phyloP scores from a whole-genome alignment of 1,284 basidiomycete species.

The Austroboletus rostrupii region DNA sequence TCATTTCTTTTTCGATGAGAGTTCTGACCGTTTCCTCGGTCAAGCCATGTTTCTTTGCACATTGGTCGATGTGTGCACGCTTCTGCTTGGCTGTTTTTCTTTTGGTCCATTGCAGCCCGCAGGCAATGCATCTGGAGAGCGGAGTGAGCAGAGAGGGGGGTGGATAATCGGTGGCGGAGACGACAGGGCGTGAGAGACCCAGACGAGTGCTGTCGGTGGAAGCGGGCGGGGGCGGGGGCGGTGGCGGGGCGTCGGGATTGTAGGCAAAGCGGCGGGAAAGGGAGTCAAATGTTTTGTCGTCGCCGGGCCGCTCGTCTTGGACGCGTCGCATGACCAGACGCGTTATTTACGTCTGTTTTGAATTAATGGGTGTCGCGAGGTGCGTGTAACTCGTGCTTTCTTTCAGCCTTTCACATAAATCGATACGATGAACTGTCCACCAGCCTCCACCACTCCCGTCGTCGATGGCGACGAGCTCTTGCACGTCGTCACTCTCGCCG shows the following conservation, averaged over 20 bases:
- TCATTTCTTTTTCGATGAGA: conserved; percentile 50
- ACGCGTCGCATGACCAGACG: conserved; percentile 20
- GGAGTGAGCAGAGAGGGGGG: conserved; percentile 43
- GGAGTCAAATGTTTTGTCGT: too few species aligned
- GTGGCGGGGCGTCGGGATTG: not conserved
- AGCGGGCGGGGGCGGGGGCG: too few species aligned
- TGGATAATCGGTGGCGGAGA: conserved; percentile 30
- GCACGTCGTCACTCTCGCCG: conserved; percentile 59
- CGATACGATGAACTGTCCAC: conserved; percentile 18
- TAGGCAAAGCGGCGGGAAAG: conserved; percentile 36
- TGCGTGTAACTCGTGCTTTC: not conserved
- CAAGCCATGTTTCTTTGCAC: conserved; percentile 57
- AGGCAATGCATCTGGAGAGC: conserved; percentile 60
- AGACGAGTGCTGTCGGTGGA: not conserved
- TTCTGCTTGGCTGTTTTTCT: conserved; percentile 62
- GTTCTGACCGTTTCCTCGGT: conserved; percentile 50
- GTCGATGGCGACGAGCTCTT: conserved; percentile 57
- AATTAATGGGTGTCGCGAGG: conserved; percentile 10
- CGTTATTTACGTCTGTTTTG: conserved; percentile 32
- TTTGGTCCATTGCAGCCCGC: conserved; percentile 63
- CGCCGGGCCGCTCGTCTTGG: too few species aligned
- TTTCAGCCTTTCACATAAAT: conserved; percentile 10
- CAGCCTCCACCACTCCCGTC: conserved; percentile 30
- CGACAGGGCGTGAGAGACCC: conserved; percentile 1
- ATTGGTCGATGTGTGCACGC: conserved; percentile 59